Evolutionary conservation across 179 eudicot genomes (phyloP), one percentile per base, ranked within the genome.

Genomic region (Beta macrorhiza): DNA sequence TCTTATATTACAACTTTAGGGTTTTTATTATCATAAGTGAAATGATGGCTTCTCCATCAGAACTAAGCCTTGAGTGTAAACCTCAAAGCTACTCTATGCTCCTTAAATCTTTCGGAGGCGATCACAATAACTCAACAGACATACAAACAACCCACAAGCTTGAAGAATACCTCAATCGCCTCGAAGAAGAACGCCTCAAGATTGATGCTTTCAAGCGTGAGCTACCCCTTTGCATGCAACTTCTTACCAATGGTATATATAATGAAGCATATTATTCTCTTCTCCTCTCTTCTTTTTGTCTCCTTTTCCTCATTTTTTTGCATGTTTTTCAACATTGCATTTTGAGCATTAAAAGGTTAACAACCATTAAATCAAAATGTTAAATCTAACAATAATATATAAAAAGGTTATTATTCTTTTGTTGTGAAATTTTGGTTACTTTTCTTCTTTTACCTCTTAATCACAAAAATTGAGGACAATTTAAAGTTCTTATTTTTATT

Each of bases 161-260:
- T 32, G 92, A 95, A 83, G 97, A 95, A 5, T 90, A 93, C 83
- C 88, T 95, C 13, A 70, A 87, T 79, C 89, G 90, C 2, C 98
- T 95, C 16, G 99, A 95, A 84, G 98, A 95, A 83, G 99, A 95
- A 81, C 86, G 96, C 17, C 91, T 87, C 67, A 95, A 95, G 92
- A 95, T 95, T 53, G 98, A 92, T 69, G 99, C 98, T 42, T 95
- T 95, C 86, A 95, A 93, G 84, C 98, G 99, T 61, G 99, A 95
- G 87, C 95, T 95, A 74, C 99, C 99, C 12, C 95, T 95, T 37
- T 95, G 98, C 92, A 90, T 93, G 96, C 95, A 94, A 63, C 98
- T 95, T 81, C 97, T 95, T 81, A 90, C 88, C 32, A 90, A 95
- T 88, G 99, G 99, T 95, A 92, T 57, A 15, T 67, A 17, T 45